phyloP scores from a whole-genome alignment of 345 rosid genomes.

The Syzygium grande region DNA sequence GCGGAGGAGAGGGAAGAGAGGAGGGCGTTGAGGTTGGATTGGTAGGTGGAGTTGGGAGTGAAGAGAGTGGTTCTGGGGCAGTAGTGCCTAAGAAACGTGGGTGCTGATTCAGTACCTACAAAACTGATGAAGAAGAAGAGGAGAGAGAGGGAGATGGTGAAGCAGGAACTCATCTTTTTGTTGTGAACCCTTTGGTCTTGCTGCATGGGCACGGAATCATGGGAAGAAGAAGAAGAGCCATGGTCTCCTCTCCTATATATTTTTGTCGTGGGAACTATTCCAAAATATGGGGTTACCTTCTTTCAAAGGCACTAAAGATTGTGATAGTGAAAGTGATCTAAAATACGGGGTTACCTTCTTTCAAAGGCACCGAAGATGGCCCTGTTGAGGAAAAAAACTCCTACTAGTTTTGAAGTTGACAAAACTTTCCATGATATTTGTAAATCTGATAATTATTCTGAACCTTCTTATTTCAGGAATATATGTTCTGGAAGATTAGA shows the following conservation, averaged over 20 bases:
- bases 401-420: no score
- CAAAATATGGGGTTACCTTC: no score
- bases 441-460: no score
- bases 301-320: no score
- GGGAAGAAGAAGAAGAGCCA: neutral
- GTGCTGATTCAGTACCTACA: neutral
- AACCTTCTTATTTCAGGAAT: no score
- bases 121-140: neutral
- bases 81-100: neutral
- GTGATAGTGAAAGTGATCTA: no score
- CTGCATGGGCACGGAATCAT: neutral
- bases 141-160: neutral
- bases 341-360: no score
- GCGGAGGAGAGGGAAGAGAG: constrained; percentile 7
- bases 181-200: neutral
- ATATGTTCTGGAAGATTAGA: no score
- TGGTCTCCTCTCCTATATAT: neutral
- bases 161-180: neutral
- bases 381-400: no score
- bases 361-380: no score
- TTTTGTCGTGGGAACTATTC: neutral
- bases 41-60: constrained; percentile 10
- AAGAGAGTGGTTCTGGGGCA: constrained; percentile 4
- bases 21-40: constrained; percentile 6
- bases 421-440: no score